Evolutionary conservation across 108 stramenopile genomes (phyloP).

Genomic region (Seminavis robusta): DNA sequence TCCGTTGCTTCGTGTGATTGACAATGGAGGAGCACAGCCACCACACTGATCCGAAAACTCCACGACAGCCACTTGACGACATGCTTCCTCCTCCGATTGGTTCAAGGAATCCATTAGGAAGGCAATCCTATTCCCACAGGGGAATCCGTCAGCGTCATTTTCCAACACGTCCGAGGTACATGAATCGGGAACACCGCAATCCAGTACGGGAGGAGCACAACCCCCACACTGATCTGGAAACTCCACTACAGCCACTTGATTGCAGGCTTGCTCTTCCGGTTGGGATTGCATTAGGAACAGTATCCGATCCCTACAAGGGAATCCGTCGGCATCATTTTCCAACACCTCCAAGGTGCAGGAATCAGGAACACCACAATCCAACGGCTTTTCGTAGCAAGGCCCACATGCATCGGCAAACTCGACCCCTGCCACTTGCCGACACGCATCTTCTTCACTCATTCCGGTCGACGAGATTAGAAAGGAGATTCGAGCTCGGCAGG

Average conservation of each 20-base stretch:
- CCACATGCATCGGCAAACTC: constrained; percentile 54
- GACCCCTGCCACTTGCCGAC: constrained; percentile 44
- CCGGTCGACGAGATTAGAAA: constrained; percentile 52
- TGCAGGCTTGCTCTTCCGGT: constrained; percentile 44
- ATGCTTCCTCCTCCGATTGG: constrained; percentile 39
- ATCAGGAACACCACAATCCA: constrained; percentile 55
- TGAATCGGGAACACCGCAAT: constrained; percentile 45
- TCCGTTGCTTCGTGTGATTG: no score
- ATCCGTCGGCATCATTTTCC: constrained; percentile 39
- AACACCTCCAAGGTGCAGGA: constrained; percentile 61
- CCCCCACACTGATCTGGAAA: constrained; percentile 35
- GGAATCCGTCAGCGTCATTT: constrained; percentile 33
- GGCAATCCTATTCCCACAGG: constrained; percentile 51
- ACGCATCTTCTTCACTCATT: constrained; percentile 55
- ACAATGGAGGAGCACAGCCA: constrained; percentile 50
- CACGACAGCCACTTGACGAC: constrained; percentile 37
- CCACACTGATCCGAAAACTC: constrained; percentile 46
- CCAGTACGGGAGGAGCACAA: constrained; percentile 47
- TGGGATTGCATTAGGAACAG: constrained; percentile 61
- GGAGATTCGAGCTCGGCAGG: constrained; percentile 62
- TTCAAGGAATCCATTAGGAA: constrained; percentile 45
- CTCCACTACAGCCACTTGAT: constrained; percentile 44
- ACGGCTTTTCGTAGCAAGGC: no score
- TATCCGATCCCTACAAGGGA: constrained; percentile 65
- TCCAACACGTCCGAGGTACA: constrained; percentile 46